These are phyloP conservation scores for Penicilliopsis zonata DNA, from an alignment of 495 filamentous ascomycete species.

Conservation along the genomic window DNA sequence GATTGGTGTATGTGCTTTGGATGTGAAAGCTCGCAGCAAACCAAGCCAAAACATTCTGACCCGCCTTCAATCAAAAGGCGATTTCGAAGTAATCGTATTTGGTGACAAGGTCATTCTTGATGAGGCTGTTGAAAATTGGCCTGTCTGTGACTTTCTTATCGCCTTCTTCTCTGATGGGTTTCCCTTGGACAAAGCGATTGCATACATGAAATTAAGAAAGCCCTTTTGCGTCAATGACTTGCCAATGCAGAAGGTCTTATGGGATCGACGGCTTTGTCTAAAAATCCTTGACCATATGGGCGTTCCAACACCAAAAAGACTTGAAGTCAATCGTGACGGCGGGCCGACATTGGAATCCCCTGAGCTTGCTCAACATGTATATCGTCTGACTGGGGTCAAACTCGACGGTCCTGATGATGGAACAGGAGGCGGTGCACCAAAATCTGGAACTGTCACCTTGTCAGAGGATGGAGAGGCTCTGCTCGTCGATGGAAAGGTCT, in stretches of 20 bases:
- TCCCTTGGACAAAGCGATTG: constrained; percentile 91
- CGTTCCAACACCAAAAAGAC: constrained; percentile 73
- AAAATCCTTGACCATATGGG: constrained; percentile 76
- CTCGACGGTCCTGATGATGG: constrained; percentile 68
- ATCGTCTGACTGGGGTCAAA: constrained; percentile 64
- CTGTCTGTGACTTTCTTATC: constrained; percentile 78
- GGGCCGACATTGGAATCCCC: constrained; percentile 66
- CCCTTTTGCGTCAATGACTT: constrained; percentile 97
- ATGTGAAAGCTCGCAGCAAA: constrained; percentile 92
- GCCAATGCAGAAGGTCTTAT: constrained; percentile 95
- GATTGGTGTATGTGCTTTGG: constrained; percentile 91
- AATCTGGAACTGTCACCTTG: constrained; percentile 58
- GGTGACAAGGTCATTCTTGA: constrained; percentile 97
- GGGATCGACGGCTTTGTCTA: constrained; percentile 87
- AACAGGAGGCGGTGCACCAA: constrained; percentile 45
- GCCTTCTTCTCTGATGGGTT: constrained; percentile 98
- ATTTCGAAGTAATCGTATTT: constrained; percentile 94
- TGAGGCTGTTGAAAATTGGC: constrained; percentile 60
- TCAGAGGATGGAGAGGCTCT: constrained; percentile 80
- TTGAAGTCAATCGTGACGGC: constrained; percentile 94
- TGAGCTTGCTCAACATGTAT: constrained; percentile 67
- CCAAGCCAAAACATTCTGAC: constrained; percentile 93
- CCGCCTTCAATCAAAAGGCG: constrained; percentile 73
- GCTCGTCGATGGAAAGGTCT: constrained; percentile 66
- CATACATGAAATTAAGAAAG: constrained; percentile 81